Percentiles rank a stretch among this genome's conserved stretches.
Conservation (phyloP, 1,284 basidiomycete species). For the Pascua guehoae region DNA sequence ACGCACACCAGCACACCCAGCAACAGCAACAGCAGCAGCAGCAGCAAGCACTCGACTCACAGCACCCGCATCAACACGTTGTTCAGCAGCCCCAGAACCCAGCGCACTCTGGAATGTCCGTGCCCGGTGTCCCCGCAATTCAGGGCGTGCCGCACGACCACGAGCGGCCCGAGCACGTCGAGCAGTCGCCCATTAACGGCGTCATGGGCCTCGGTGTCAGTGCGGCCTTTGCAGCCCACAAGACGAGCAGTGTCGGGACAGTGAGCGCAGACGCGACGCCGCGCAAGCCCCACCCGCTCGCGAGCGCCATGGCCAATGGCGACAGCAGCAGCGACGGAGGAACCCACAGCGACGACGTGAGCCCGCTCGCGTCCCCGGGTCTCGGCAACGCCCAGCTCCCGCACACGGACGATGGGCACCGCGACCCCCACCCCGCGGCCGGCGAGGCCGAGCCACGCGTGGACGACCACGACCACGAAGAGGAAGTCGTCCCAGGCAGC, state of each 20-base stretch:
- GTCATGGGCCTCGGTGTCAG: no score
- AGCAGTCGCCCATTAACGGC: no score
- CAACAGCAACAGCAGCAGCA: neutral
- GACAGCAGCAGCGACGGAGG: neutral
- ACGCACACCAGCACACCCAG: conserved; percentile 9
- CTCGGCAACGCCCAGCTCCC: conserved; percentile 1
- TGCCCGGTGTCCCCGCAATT: no score
- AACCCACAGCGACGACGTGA: conserved; percentile 2
- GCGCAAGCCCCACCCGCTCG: conserved; percentile 16
- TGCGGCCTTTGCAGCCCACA: neutral
- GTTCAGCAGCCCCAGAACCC: no score
- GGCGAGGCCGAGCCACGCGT: neutral
- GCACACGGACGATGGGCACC: neutral
- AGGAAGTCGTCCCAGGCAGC: neutral
- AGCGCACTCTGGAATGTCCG: no score
- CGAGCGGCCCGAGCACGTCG: no score
- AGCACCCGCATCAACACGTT: no score
- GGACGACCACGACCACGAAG: conserved; percentile 15
- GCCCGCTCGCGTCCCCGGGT: conserved; percentile 7
- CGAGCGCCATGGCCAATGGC: neutral
- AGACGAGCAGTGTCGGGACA: conserved; percentile 5
- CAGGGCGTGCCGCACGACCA: no score
- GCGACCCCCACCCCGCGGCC: neutral
- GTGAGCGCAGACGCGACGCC: conserved; percentile 14
- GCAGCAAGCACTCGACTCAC: no score